phyloP scores from a whole-genome alignment of 1,139 yeast species.

The Yamadazyma diddensiae region DNA sequence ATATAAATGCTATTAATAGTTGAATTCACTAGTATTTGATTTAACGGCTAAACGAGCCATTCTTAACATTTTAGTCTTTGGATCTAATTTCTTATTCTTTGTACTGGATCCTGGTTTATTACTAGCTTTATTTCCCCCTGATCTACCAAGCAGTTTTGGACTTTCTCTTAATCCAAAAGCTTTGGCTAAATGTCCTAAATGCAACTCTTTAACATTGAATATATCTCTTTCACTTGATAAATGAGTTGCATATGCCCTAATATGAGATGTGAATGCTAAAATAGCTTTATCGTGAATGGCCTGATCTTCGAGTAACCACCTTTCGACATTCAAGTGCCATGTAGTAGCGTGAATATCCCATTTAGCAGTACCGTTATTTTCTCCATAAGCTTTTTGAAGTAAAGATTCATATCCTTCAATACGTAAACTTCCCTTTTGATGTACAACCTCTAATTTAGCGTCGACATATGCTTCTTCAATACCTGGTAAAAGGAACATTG shows the following conservation, averaged over 20 bases:
- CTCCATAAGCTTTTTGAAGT: constrained; percentile 47
- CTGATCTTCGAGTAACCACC: constrained; percentile 77
- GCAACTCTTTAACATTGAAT: constrained; percentile 78
- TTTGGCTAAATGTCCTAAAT: constrained; percentile 93
- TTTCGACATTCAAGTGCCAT: constrained; percentile 87
- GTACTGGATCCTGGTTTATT: constrained; percentile 17
- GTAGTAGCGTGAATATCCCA: constrained; percentile 98
- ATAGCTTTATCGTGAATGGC: constrained; percentile 60
- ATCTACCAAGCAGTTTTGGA: constrained; percentile 70
- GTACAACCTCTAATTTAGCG: constrained; percentile 45
- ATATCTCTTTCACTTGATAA: constrained; percentile 70
- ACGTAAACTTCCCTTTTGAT: constrained; percentile 53
- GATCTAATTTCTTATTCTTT: constrained; percentile 51
- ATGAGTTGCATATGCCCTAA: constrained; percentile 97
- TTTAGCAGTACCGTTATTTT: constrained; percentile 32
- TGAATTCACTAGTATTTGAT: constrained; percentile 68
- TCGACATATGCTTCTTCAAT: constrained; percentile 82
- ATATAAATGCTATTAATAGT: constrained; percentile 34
- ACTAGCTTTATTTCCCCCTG: constrained; percentile 20
- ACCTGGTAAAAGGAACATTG: constrained; percentile 81
- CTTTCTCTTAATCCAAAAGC: constrained; percentile 92
- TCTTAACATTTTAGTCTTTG: constrained; percentile 69
- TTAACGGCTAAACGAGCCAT: constrained; percentile 72
- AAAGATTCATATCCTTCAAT: constrained; percentile 48
- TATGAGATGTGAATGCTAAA: constrained; percentile 81